phyloP scores from a whole-genome alignment of 148 eudicot genomes.

The Drosera capensis region DNA sequence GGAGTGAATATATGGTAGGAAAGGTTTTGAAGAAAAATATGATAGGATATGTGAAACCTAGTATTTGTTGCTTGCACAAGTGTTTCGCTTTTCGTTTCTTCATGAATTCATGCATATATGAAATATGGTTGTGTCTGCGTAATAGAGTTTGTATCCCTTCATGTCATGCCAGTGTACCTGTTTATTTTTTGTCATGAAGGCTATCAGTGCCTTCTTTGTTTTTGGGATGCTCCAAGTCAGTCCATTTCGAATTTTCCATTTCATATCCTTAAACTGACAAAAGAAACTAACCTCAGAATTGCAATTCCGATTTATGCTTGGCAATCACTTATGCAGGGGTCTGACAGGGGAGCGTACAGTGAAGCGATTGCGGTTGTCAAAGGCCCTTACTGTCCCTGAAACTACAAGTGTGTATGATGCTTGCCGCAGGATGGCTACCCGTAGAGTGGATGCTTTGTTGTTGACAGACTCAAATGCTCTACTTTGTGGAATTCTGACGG shows the following conservation, averaged over 20 bases:
- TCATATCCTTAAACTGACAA: background rate
- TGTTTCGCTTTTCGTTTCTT: too few species aligned
- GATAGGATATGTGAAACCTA: too few species aligned
- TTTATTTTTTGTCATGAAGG: too few species aligned
- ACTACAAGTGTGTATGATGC: conserved; percentile 79
- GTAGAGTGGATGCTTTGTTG: conserved; percentile 80
- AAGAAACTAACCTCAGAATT: background rate
- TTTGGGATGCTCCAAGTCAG: too few species aligned
- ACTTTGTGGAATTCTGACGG: conserved; percentile 91
- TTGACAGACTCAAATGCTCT: conserved; percentile 88
- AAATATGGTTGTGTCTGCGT: too few species aligned
- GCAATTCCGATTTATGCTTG: background rate
- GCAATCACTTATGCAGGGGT: conserved; percentile 32
- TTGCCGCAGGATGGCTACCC: conserved; percentile 86
- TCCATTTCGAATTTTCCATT: too few species aligned
- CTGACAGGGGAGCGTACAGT: conserved; percentile 84
- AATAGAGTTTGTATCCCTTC: background rate
- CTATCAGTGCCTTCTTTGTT: too few species aligned
- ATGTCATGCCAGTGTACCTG: too few species aligned
- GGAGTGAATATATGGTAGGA: too few species aligned
- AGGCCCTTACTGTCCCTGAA: conserved; percentile 89
- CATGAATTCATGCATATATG: too few species aligned
- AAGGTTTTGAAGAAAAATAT: too few species aligned
- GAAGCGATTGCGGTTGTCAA: conserved; percentile 71
- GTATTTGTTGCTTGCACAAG: too few species aligned